Base-by-base conservation (phyloP, 768 basidiomycete genomes). In the Cantharellus cinnabarinus region DNA sequence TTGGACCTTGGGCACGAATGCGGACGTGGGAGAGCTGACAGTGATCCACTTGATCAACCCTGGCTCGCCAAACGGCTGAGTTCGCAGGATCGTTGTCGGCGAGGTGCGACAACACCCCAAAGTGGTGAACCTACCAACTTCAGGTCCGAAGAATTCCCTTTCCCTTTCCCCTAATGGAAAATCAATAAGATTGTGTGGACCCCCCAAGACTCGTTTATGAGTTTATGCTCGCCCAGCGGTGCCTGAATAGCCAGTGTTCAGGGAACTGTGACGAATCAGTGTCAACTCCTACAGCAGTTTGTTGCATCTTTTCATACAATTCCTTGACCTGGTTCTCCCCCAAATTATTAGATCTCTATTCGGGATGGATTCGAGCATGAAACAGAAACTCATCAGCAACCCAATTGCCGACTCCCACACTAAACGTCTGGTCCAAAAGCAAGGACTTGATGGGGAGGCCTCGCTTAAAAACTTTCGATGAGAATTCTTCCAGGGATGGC, bases 351-450 rank as follows among this genome's bases (percentile, higher is more conserved):
- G 77, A 79, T 5, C 78, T 75, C 63, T 80, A 76, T 64, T 84
- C 81, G 0, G 86, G 85, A 63, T 88, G 84, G 35, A 87, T 73
- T 56, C 76, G 71, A 3, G 85, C 74, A 65, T 87, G 81, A 67
- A 85, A 87, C 42, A 88, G 67, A 52, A 87, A 78, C 69, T 85
- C 82, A 66, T 84, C 81, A 64, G 85, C 85, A 20, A 88, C 78
- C 81, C 85, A 88, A 66, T 88, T 89, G 2, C 86, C 83, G 5
- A 89, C 77, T 1, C 86, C 86, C 5, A 85, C 84, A 62, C 78
- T 82, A 70, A 88, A 87, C 0, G 81, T 78, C 67, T 87, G 85
- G 67, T 88, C 80, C 48, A 87, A 74, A 10, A 87, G 72, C n/a
- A 88, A 72, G 1, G 81, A 79, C 65, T 87, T 88, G 52, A 61